Conservation (phyloP, 768 basidiomycete genomes). For the Cystofilobasidium bisporidii region DNA sequence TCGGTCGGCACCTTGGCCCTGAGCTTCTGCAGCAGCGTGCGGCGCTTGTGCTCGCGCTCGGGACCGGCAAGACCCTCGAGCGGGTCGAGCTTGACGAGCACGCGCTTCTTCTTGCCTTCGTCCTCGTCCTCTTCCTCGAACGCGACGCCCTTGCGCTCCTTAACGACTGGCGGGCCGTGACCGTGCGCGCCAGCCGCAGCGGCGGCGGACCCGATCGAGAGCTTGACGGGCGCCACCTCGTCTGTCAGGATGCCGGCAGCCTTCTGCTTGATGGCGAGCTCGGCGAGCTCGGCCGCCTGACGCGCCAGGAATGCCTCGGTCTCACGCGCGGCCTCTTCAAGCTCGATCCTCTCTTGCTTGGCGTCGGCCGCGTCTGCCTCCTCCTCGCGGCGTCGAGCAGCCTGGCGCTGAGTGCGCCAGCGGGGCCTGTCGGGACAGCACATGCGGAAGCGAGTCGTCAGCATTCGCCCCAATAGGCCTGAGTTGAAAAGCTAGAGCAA, state of each 20-base stretch:
- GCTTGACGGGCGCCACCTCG: slow-evolving; percentile 70
- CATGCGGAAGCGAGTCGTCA: too few relatives aligned
- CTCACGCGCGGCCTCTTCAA: slow-evolving; percentile 54
- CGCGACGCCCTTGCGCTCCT: slow-evolving; percentile 53
- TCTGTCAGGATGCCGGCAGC: slow-evolving; percentile 82
- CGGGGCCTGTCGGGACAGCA: slow-evolving; percentile 48
- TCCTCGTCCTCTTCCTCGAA: slow-evolving; percentile 80
- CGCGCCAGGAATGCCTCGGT: slow-evolving; percentile 86
- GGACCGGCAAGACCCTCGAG: slow-evolving; percentile 44
- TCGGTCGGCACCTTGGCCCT: slow-evolving; percentile 59
- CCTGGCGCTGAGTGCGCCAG: slow-evolving; percentile 69
- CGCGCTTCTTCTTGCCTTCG: slow-evolving; percentile 67
- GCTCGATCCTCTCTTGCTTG: slow-evolving; percentile 68
- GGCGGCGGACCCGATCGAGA: slow-evolving; percentile 54
- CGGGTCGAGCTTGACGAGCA: slow-evolving; percentile 83
- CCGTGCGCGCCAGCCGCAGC: slow-evolving; percentile 45
- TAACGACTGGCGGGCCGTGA: neutral
- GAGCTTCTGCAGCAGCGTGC: slow-evolving; percentile 70
- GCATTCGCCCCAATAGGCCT: too few relatives aligned
- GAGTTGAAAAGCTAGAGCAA: too few relatives aligned
- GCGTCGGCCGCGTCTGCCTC: slow-evolving; percentile 75
- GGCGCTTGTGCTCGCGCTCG: slow-evolving; percentile 65
- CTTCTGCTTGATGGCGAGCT: slow-evolving; percentile 78
- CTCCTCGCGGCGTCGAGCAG: slow-evolving; percentile 57
- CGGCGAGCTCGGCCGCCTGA: slow-evolving; percentile 94